phyloP scores from a whole-genome alignment of 2,329 filamentous ascomycete genomes.

The Aspergillus fumigatiaffinis region DNA sequence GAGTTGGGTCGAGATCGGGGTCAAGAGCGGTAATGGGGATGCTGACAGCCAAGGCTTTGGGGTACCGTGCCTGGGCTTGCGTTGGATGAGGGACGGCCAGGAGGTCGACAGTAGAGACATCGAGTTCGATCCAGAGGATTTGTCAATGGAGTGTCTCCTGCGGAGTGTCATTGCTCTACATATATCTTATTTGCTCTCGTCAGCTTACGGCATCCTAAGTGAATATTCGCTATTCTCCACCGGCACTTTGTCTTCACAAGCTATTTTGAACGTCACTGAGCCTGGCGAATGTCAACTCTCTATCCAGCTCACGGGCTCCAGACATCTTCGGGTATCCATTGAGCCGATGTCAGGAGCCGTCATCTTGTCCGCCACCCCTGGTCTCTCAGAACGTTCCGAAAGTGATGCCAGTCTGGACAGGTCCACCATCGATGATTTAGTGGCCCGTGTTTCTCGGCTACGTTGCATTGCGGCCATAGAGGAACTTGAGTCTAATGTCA shows the following conservation, averaged over 20 bases:
- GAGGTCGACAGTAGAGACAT: slow-evolving; percentile 69
- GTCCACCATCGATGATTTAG: slow-evolving; percentile 42
- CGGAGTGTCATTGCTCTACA: slow-evolving; percentile 72
- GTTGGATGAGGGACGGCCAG: slow-evolving; percentile 82
- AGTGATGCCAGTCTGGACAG: slow-evolving; percentile 57
- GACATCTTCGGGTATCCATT: slow-evolving; percentile 60
- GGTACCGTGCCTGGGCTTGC: slow-evolving; percentile 41
- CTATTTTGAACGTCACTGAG: slow-evolving; percentile 57
- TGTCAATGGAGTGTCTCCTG: slow-evolving; percentile 73
- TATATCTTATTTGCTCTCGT: slow-evolving; percentile 65
- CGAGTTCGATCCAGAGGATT: slow-evolving; percentile 58
- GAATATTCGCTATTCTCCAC: slow-evolving; percentile 59
- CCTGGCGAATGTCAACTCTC: slow-evolving; percentile 65
- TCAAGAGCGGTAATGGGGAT: slow-evolving; percentile 40
- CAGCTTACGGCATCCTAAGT: slow-evolving; percentile 59
- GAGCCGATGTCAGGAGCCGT: slow-evolving; percentile 77
- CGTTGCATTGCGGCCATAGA: slow-evolving; percentile 39
- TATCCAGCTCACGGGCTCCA: slow-evolving; percentile 64
- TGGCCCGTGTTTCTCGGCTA: slow-evolving; percentile 34
- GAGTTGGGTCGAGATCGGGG: slow-evolving; percentile 86
- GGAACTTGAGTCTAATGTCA: slow-evolving; percentile 35
- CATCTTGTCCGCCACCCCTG: slow-evolving; percentile 63
- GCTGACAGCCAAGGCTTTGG: slow-evolving; percentile 10
- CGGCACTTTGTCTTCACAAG: slow-evolving; percentile 55
- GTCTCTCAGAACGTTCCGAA: slow-evolving; percentile 57